Evolutionary conservation across 148 eudicot genomes (phyloP), one percentile per base, ranked within the genome.

Genomic region (Camellia granthamiana): DNA sequence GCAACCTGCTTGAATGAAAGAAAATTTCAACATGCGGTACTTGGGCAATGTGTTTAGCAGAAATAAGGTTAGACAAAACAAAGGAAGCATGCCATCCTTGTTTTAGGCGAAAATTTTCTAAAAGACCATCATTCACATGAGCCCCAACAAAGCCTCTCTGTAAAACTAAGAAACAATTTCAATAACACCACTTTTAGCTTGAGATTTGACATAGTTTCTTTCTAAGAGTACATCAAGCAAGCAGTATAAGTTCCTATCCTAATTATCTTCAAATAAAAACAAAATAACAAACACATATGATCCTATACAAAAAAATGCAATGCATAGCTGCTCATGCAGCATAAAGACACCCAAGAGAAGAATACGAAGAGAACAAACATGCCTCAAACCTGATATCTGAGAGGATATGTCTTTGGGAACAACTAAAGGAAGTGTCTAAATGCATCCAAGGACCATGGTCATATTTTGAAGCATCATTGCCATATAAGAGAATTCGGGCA

Each of bases 1-100:
- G 52, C 52, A 49, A 49, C 52, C 52, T 49, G 52, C 52, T 49
- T 49, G 52, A 49, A 49, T 49, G 4, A 49, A 49, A 49, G 52
- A 49, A 21, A 9, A 49, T 49, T 49, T 49, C 52, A 49, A 49
- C 52, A 55, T 13, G 46, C 76, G 18, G 38, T 87, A 95, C 99
- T 97, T 96, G 98, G 10, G 97, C 97, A n/a, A 95, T 89, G 86
- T 95, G 98, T 88, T 93, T 91, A 80, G 98, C 98, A 41, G 97
- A 86, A 79, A 93, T 91, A n/a, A 95, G 88, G 86, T 93, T 93
- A 30, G 86, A 92, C 96, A 95, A 88, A 76, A 95, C 98, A 77
- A 95, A 90, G 46, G 98, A 95, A 68, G 98, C 98, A 85, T 95
- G 98, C 98, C 98, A 95, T 76, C 98, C 98, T 63, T 95, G 97